Evolutionary conservation across 768 basidiomycete genomes (phyloP).

Genomic region (Daedaleopsis sinensis): DNA sequence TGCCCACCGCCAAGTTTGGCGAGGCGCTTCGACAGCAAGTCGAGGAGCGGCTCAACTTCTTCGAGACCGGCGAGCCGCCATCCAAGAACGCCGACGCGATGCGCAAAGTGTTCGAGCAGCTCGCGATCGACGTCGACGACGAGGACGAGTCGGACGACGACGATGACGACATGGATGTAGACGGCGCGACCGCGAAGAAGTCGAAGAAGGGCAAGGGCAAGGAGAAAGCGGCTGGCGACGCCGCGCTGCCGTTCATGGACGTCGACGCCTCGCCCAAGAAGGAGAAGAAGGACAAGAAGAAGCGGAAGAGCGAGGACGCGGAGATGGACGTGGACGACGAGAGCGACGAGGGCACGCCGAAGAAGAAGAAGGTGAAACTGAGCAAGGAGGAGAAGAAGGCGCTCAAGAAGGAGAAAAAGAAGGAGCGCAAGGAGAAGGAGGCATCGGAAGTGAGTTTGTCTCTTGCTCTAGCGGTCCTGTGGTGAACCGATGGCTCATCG

Average conservation of each 20-base stretch:
- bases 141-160: slow-evolving; percentile 47
- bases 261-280: slow-evolving; percentile 55
- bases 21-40: slow-evolving; percentile 94
- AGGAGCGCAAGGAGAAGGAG: slow-evolving; percentile 52
- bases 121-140: slow-evolving; percentile 70
- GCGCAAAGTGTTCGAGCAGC: slow-evolving; percentile 79
- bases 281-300: slow-evolving; percentile 75
- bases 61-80: slow-evolving; percentile 88
- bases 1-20: slow-evolving; percentile 90
- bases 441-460: slow-evolving; percentile 41
- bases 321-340: slow-evolving; percentile 46
- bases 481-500: background rate
- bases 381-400: slow-evolving; percentile 89
- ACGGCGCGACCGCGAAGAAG: slow-evolving; percentile 54
- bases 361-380: slow-evolving; percentile 75
- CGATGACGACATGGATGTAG: slow-evolving; percentile 54
- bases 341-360: slow-evolving; percentile 54
- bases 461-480: slow-evolving; percentile 1
- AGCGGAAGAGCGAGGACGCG: slow-evolving; percentile 66
- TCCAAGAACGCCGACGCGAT: slow-evolving; percentile 93
- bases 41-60: slow-evolving; percentile 93
- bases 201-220: slow-evolving; percentile 69
- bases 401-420: slow-evolving; percentile 69
- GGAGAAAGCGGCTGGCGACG: slow-evolving; percentile 57
- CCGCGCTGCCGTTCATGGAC: slow-evolving; percentile 34